A percentile compares a stretch with the other conserved stretches of the same genome.
Evolutionary conservation across 805 yeast genomes (phyloP).

Genomic region (Zygoascus ofunaensis): DNA sequence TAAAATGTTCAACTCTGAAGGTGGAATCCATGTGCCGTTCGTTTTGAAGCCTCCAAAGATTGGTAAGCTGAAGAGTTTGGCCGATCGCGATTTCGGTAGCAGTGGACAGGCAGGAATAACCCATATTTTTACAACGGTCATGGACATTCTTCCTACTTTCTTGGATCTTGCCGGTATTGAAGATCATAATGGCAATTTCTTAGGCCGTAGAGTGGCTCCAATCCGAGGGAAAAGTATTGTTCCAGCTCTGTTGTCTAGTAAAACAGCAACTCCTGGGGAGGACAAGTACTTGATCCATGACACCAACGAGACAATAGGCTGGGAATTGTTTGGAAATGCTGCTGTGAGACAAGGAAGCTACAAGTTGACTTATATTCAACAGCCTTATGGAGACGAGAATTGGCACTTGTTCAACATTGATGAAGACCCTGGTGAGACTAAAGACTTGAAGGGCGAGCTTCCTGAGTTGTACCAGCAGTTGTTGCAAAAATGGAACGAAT

Average conservation of each 20-base stretch:
- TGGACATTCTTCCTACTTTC: constrained; percentile 52
- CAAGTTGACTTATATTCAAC: constrained; percentile 42
- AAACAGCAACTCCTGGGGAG: constrained; percentile 33
- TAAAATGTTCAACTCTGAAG: constrained; percentile 52
- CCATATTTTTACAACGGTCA: constrained; percentile 42
- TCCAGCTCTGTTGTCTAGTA: constrained; percentile 26
- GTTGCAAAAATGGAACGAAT: constrained; percentile 41
- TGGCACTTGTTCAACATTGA: constrained; percentile 36
- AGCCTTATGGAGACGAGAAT: constrained; percentile 38
- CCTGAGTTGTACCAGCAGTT: constrained; percentile 35
- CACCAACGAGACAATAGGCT: constrained; percentile 28
- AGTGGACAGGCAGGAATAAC: constrained; percentile 16
- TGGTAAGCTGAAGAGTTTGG: constrained; percentile 3
- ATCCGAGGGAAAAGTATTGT: constrained; percentile 43
- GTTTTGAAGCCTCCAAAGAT: constrained; percentile 38
- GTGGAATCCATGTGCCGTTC: constrained; percentile 51
- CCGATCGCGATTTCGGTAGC: too few species aligned
- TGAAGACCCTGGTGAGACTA: constrained; percentile 44
- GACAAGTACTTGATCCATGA: constrained; percentile 15
- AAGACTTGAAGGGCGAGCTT: constrained; percentile 33
- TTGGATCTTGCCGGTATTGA: constrained; percentile 39
- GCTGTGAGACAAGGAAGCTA: constrained; percentile 44
- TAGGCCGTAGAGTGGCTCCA: constrained; percentile 36
- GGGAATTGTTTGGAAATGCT: constrained; percentile 52
- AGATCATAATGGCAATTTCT: constrained; percentile 22